Evolutionary conservation across 1,284 basidiomycete genomes (phyloP), one percentile per base, ranked within the genome.

Genomic region (Chalciporus sp.): DNA sequence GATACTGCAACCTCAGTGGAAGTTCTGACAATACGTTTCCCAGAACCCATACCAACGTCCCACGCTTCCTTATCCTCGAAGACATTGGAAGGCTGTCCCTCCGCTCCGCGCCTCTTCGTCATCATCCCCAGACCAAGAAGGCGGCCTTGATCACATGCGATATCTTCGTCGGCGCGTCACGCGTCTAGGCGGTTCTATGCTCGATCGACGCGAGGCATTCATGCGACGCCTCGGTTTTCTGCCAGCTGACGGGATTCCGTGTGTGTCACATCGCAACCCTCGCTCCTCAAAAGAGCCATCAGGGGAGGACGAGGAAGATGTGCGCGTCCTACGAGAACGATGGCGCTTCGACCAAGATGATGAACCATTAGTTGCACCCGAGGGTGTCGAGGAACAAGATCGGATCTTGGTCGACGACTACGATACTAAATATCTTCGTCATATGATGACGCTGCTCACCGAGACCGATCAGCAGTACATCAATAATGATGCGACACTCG

Each of bases 301-400:
- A 16, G 71, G 72, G 19, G 65, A 70, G 19, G 76, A 76, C 37
- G 77, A 77, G 23, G 68, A 65, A 49, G 81, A 81, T 58, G 64
- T 66, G 19, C 69, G 70, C 58, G 72, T 77, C 27, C 57, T 88
- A 11, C 72, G 74, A 33, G 87, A 89, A 53, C 78, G 82, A 52
- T 89, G 89, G 88, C 75, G 78, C 59, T 91, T 83, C 63, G 88
- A 93, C 59, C 65, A 71, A 14, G 88, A 89, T 54, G 86, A 90
- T 56, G 70, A 63, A 35, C 83, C 84, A 2, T 70, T 79, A 0
- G 70, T 79, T 57, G 84, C 80, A 17, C 79, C 82, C 3, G 80
- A 79, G 43, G 86, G 86, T n/a, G 60, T 76, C 23, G 88, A 86
- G 47, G 90, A 85, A 64, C 85, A 84, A 62, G 85, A 86, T 64